Conservation (phyloP, 169 alveolate genomes). For the Plasmodium falciparum region DNA sequence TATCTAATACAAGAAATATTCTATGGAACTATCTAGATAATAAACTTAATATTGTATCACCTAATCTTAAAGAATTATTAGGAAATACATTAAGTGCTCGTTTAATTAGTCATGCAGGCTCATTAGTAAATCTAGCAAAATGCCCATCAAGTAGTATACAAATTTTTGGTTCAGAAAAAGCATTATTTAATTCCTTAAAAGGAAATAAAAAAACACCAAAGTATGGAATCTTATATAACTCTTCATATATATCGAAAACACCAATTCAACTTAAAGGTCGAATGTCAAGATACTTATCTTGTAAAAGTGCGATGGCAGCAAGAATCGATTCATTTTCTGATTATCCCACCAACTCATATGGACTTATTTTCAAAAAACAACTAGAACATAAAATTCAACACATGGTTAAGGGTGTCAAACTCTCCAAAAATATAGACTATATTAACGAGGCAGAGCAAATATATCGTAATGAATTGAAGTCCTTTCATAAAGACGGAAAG, state of each 20-base stretch:
- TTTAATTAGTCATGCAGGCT: conserved; percentile 98
- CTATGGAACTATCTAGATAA: conserved; percentile 91
- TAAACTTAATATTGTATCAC: conserved; percentile 97
- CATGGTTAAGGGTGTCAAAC: conserved; percentile 88
- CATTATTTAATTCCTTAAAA: conserved; percentile 98
- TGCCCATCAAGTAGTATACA: conserved; percentile 97
- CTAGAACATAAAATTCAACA: conserved; percentile 96
- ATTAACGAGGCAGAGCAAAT: conserved; percentile 90
- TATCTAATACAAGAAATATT: conserved; percentile 91
- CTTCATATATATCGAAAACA: conserved; percentile 97
- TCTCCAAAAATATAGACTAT: conserved; percentile 89
- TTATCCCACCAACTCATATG: conserved; percentile 89
- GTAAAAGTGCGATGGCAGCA: conserved; percentile 98
- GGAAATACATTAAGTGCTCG: conserved; percentile 98
- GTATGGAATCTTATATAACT: conserved; percentile 97
- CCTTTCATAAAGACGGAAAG: conserved; percentile 72
- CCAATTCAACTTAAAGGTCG: conserved; percentile 96
- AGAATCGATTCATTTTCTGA: conserved; percentile 95
- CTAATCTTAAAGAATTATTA: conserved; percentile 95
- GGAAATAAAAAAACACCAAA: conserved; percentile 99
- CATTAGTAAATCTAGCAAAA: conserved; percentile 95
- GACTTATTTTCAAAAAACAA: conserved; percentile 94
- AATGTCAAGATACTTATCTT: conserved; percentile 97
- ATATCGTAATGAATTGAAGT: conserved; percentile 82
- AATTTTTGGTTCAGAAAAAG: conserved; percentile 98